Evolutionary conservation across 2,329 filamentous ascomycete species (phyloP).

Genomic region (Ceratocystis albifundus): DNA sequence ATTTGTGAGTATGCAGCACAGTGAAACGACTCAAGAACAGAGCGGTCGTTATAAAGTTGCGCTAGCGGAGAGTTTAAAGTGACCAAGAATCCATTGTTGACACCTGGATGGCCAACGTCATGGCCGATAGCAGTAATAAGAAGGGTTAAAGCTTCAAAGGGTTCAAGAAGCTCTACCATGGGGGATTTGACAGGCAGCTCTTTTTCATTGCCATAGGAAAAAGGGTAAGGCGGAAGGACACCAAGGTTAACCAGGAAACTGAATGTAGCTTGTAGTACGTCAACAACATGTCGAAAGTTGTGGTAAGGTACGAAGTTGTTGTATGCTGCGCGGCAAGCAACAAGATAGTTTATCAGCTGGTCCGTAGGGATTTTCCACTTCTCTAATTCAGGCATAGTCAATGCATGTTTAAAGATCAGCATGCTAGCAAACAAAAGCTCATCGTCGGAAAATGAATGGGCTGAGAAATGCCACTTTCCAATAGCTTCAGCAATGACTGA

Average conservation of each 20-base stretch:
- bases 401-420: constrained; percentile 79
- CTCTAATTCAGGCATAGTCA: constrained; percentile 69
- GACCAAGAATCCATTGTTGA: constrained; percentile 94
- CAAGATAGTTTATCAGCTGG: constrained; percentile 71
- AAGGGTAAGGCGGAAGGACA: constrained; percentile 56
- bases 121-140: constrained; percentile 95
- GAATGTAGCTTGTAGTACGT: constrained; percentile 89
- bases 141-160: constrained; percentile 79
- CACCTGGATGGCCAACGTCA: constrained; percentile 91
- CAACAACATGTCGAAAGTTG: constrained; percentile 94
- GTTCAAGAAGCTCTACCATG: constrained; percentile 63
- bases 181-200: constrained; percentile 42
- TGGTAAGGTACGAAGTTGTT: constrained; percentile 95
- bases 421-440: constrained; percentile 78
- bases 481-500: constrained; percentile 56
- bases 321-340: constrained; percentile 86
- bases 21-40: constrained; percentile 93
- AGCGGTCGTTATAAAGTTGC: constrained; percentile 92
- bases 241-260: constrained; percentile 76
- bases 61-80: constrained; percentile 85
- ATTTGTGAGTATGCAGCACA: constrained; percentile 96
- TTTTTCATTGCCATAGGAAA: constrained; percentile 26
- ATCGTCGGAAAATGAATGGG: constrained; percentile 80
- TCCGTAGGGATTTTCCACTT: constrained; percentile 69
- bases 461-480: constrained; percentile 76